Conservation (phyloP, 2,329 filamentous ascomycete species). For the Aspergillus tamarii region DNA sequence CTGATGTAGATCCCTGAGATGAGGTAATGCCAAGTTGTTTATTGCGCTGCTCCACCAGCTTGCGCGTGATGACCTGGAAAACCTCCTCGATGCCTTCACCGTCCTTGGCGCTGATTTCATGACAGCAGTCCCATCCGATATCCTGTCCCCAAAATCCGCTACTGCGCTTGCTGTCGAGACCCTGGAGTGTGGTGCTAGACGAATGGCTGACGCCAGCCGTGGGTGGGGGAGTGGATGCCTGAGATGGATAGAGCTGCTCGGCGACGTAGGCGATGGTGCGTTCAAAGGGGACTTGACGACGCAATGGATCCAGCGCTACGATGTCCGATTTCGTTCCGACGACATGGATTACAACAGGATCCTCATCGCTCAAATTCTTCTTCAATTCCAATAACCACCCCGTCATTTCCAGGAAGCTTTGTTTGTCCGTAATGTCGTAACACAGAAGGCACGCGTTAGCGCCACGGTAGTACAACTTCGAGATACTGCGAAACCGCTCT, state of each 20-base stretch:
- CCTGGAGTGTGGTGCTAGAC: conserved; percentile 30
- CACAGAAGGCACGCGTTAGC: conserved; percentile 92
- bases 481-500: conserved; percentile 93
- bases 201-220: conserved; percentile 55
- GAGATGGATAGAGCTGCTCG: conserved; percentile 78
- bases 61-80: conserved; percentile 85
- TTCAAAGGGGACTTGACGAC: conserved; percentile 87
- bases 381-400: conserved; percentile 86
- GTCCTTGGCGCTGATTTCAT: conserved; percentile 92
- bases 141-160: conserved; percentile 78
- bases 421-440: conserved; percentile 87
- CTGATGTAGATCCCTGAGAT: conserved; percentile 51
- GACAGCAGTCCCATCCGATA: conserved; percentile 93
- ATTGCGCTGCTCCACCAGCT: conserved; percentile 72
- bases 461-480: conserved; percentile 92
- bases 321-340: conserved; percentile 94
- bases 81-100: conserved; percentile 97
- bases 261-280: conserved; percentile 94
- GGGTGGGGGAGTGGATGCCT: conserved; percentile 68
- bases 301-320: conserved; percentile 77
- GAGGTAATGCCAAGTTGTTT: conserved; percentile 51
- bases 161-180: conserved; percentile 50
- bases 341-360: conserved; percentile 86
- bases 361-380: conserved; percentile 66
- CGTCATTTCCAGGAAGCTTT: conserved; percentile 89